phyloP scores from a whole-genome alignment of 257 asterid genomes.

The Ophiorrhiza pumila region DNA sequence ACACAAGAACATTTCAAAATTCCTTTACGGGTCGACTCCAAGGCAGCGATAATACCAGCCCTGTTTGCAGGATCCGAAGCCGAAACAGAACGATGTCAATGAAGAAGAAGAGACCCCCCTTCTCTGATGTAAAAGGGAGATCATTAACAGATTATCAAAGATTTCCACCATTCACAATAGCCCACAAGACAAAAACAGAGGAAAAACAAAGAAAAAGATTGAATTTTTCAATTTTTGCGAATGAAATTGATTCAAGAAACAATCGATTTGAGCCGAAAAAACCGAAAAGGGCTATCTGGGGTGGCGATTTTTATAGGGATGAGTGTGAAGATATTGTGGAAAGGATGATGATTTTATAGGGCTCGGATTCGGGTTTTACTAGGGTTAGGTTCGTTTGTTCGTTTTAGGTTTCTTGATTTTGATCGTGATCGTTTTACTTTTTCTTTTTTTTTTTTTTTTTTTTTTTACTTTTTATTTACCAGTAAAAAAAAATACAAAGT shows the following conservation, averaged over 20 bases:
- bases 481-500: too few relatives aligned
- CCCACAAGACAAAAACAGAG: not conserved
- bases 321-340: not conserved
- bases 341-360: not conserved
- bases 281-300: slow-evolving; percentile 1
- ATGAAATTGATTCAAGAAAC: not conserved
- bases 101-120: slow-evolving; percentile 67
- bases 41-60: slow-evolving; percentile 99
- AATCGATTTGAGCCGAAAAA: too few relatives aligned
- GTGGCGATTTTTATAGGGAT: not conserved
- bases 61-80: slow-evolving; percentile 78
- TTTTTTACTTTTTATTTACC: not conserved
- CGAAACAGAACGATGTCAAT: slow-evolving; percentile 35
- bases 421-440: not conserved
- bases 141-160: slow-evolving; percentile 39
- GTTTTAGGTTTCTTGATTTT: not conserved
- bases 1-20: not conserved
- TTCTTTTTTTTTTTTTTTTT: not conserved
- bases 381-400: slow-evolving; percentile 5
- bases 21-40: slow-evolving; percentile 71
- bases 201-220: not conserved
- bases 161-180: slow-evolving; percentile 38
- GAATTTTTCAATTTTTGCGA: not conserved
- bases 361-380: not conserved
- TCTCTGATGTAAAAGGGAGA: slow-evolving; percentile 59